phyloP scores from a whole-genome alignment of 139 green algal genomes.

The Pedinophyceae sp. region DNA sequence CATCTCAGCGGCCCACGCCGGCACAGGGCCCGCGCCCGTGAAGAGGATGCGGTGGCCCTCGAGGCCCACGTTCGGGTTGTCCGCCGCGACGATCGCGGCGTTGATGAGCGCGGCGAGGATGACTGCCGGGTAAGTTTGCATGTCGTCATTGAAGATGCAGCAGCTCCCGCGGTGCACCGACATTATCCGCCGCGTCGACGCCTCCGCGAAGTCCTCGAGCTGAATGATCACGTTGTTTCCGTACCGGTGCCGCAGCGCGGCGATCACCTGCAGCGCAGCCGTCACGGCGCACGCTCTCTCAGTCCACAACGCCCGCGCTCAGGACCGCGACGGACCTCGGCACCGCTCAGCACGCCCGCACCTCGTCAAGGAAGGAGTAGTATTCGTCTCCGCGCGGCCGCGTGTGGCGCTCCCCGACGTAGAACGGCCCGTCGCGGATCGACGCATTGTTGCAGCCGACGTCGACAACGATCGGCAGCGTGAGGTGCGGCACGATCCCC shows the following conservation, averaged over 20 bases:
- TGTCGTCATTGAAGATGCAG: conserved; percentile 61
- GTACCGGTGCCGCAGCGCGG: conserved; percentile 42
- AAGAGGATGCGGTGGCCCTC: no score
- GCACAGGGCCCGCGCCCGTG: no score
- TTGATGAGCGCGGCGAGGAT: neutral
- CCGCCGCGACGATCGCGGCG: no score
- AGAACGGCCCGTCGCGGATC: conserved; percentile 22
- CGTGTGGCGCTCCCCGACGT: conserved; percentile 32
- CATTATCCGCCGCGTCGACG: conserved; percentile 48
- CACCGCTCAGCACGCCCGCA: no score
- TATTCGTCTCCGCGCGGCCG: conserved; percentile 54
- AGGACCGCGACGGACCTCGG: neutral
- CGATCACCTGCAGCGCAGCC: conserved; percentile 13
- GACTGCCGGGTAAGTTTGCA: neutral
- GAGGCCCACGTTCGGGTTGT: no score
- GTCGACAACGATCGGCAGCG: neutral
- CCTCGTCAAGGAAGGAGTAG: conserved; percentile 65
- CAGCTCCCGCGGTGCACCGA: conserved; percentile 48
- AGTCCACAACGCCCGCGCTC: neutral
- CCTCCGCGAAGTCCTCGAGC: conserved; percentile 58
- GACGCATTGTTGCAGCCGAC: neutral
- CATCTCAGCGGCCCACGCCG: no score
- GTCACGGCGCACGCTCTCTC: neutral
- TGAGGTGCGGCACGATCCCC: conserved; percentile 7
- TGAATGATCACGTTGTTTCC: conserved; percentile 66